A percentile compares a stretch with the other conserved stretches of the same genome.
Evolutionary conservation across 371 early-diverging fungal genomes (phyloP).

Genomic region (Racocetra persica): DNA sequence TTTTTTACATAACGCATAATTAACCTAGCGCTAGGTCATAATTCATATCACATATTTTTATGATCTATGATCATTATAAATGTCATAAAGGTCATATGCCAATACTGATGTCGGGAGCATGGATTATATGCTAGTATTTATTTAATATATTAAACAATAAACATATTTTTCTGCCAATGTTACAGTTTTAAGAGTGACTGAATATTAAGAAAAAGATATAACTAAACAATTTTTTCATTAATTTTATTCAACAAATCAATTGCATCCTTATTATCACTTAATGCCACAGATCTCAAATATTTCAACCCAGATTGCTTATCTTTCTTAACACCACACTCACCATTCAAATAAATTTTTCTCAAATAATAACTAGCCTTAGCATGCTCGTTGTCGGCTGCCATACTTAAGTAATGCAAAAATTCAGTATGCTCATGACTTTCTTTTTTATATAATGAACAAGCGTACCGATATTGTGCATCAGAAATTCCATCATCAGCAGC

Average conservation of each 20-base stretch:
- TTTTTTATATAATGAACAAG: constrained; percentile 36
- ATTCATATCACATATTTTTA: too few species aligned
- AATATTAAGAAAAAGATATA: too few species aligned
- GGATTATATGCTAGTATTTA: too few species aligned
- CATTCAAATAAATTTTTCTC: constrained; percentile 39
- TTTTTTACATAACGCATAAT: too few species aligned
- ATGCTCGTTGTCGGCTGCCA: constrained; percentile 15
- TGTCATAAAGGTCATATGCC: too few species aligned
- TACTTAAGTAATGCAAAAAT: constrained; percentile 20
- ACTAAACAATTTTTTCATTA: not conserved
- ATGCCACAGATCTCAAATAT: constrained; percentile 33
- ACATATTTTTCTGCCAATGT: too few species aligned
- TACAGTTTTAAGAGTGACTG: too few species aligned
- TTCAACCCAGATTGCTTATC: constrained; percentile 24
- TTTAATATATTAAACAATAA: too few species aligned
- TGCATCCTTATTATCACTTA: constrained; percentile 20
- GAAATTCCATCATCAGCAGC: constrained; percentile 26
- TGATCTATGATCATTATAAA: too few species aligned
- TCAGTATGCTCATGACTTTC: not conserved
- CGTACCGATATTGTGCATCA: constrained; percentile 38
- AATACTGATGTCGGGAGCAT: too few species aligned
- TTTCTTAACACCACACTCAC: constrained; percentile 2
- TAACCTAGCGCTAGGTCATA: too few species aligned
- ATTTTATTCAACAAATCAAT: not conserved
- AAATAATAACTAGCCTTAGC: constrained; percentile 35